Base-by-base conservation (phyloP, 2,329 filamentous ascomycete species). In the Cyphellophora europaea region DNA sequence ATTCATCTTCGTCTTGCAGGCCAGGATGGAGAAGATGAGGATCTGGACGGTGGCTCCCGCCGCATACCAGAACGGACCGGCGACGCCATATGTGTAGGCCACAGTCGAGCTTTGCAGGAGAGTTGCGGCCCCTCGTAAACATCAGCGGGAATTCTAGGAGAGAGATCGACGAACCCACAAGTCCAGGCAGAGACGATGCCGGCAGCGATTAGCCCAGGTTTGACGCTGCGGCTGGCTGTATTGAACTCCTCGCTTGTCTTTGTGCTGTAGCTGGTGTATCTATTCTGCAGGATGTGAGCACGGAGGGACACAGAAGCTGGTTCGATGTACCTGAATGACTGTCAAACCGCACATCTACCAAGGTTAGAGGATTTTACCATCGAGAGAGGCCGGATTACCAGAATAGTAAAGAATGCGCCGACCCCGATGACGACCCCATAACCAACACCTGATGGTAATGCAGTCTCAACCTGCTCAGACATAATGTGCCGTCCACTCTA, bases 181-280 rank as follows among this genome's bases (percentile, higher is more conserved):
- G 86, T 93, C 87, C 87, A 94, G 2, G 81, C 86, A 11, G 82
- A 88, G 3, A 93, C 84, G 11, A 93, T 86, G 10, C 85, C 87
- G 3, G 83, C 83, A 6, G 83, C 82, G 1, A 93, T 85, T 8
- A 94, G 69, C 19, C 87, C 87, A 4, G 84, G 86, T 55, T 93
- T 93, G 46, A 94, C 83, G 2, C 82, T 86, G 41, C 87, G 71
- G 13, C 85, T 85, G 30, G 87, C 87, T 0, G 86, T 93, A 45
- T 74, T 87, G 68, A 93, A 93, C 76, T 88, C 89, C 62, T 93
- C 87, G 0, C 82, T 87, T 0, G 86, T 93, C 55, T 93, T 85
- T 5, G 87, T 66, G 54, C 89, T 38, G 30, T 33, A 38, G 19
- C 13, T 28, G 5, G 29, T 36, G 19, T 37, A 41, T 8, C 39